A percentile compares a stretch with the other conserved stretches of the same genome.
Evolutionary conservation across 1,284 basidiomycete genomes (phyloP).

Genomic region (Cryptococcus jaspeensis): DNA sequence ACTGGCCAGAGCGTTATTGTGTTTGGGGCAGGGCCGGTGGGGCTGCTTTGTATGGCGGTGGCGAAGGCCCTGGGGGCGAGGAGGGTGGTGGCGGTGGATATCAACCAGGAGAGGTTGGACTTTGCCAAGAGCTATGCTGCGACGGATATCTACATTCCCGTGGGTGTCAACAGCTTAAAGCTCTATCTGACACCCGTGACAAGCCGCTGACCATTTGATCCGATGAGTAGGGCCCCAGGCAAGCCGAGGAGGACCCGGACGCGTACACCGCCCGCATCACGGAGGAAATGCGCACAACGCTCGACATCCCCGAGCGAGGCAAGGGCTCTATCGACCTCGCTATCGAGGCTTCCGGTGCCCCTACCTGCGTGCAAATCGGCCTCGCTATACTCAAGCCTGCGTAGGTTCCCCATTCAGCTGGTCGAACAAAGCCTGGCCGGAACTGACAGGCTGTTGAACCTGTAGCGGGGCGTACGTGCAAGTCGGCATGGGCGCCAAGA

Average conservation of each 20-base stretch:
- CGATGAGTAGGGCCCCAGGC: slow-evolving; percentile 51
- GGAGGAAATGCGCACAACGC: slow-evolving; percentile 48
- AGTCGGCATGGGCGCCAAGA: slow-evolving; percentile 48
- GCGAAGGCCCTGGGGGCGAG: slow-evolving; percentile 83
- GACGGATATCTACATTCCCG: slow-evolving; percentile 72
- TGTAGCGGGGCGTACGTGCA: slow-evolving; percentile 48
- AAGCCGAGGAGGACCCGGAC: slow-evolving; percentile 64
- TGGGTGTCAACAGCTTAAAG: slow-evolving; percentile 14
- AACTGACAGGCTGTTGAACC: background rate
- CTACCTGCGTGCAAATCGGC: slow-evolving; percentile 62
- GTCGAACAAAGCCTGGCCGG: background rate
- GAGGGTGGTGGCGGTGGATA: slow-evolving; percentile 77
- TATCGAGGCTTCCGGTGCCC: slow-evolving; percentile 61
- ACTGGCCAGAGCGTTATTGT: slow-evolving; percentile 71
- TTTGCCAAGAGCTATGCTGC: slow-evolving; percentile 88
- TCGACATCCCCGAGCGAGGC: slow-evolving; percentile 54
- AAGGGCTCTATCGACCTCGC: slow-evolving; percentile 58
- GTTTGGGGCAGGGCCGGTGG: slow-evolving; percentile 86
- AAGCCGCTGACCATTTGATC: too few relatives aligned
- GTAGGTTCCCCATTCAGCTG: slow-evolving; percentile 20
- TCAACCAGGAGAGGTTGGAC: slow-evolving; percentile 73
- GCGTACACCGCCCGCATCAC: slow-evolving; percentile 62
- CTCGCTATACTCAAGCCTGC: slow-evolving; percentile 64
- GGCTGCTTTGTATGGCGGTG: slow-evolving; percentile 89
- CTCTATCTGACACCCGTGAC: background rate